A percentile compares a stretch with the other conserved stretches of the same genome.
phyloP scores from a whole-genome alignment of 1,284 basidiomycete species.

The Jaminaea rosea region DNA sequence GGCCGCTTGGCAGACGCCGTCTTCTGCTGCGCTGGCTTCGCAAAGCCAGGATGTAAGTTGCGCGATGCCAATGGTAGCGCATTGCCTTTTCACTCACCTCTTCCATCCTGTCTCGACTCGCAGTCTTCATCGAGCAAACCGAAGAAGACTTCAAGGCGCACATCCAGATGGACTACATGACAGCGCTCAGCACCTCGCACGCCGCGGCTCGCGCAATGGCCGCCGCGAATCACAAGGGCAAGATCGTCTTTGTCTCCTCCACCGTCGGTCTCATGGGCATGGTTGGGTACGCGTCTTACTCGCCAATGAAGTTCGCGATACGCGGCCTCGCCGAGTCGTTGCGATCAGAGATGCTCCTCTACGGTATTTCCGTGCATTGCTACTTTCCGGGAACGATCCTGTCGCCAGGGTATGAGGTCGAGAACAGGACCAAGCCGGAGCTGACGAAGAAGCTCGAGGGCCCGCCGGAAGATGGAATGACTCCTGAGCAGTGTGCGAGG shows the following conservation, averaged over 20 bases:
- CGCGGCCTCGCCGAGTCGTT: constrained; percentile 79
- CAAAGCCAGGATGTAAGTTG: constrained; percentile 60
- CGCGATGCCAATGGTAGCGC: too few species aligned
- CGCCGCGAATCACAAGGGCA: constrained; percentile 54
- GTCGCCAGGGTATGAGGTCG: constrained; percentile 68
- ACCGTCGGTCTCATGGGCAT: constrained; percentile 72
- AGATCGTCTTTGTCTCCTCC: constrained; percentile 74
- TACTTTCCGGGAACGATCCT: constrained; percentile 80
- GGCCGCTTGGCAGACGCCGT: constrained; percentile 60
- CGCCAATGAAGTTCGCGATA: constrained; percentile 80
- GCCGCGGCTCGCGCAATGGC: constrained; percentile 66
- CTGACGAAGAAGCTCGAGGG: constrained; percentile 75
- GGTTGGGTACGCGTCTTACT: constrained; percentile 74
- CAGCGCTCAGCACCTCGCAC: constrained; percentile 64
- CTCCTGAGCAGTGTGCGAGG: constrained; percentile 61
- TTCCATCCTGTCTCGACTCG: too few species aligned
- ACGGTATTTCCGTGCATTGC: constrained; percentile 70
- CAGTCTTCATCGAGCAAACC: constrained; percentile 64
- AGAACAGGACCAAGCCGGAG: constrained; percentile 71
- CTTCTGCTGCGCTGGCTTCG: constrained; percentile 67
- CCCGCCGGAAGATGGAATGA: constrained; percentile 56
- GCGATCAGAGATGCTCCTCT: constrained; percentile 70
- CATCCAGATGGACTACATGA: constrained; percentile 52
- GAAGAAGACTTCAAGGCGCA: constrained; percentile 55
- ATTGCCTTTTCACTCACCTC: too few species aligned